Evolutionary conservation across 1,284 basidiomycete species (phyloP).

Genomic region (Microbotryum violaceum): DNA sequence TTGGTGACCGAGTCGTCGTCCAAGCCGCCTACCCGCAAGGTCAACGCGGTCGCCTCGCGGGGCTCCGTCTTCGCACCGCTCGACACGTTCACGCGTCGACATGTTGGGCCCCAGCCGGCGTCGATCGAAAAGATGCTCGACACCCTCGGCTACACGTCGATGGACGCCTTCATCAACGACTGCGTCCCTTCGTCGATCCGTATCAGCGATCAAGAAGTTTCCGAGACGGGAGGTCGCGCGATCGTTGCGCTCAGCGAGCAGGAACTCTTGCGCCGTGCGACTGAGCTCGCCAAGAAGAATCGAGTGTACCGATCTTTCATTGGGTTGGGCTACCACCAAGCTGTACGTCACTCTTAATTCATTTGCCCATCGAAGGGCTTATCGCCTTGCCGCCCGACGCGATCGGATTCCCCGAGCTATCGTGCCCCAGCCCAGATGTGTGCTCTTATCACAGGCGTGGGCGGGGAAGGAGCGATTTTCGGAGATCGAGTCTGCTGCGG

Average conservation of each 20-base stretch:
- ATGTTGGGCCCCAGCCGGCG: constrained; percentile 74
- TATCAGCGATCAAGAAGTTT: constrained; percentile 55
- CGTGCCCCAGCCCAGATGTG: not conserved
- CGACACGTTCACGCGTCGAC: constrained; percentile 78
- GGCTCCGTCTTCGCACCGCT: constrained; percentile 57
- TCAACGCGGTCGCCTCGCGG: constrained; percentile 8
- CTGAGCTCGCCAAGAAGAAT: constrained; percentile 68
- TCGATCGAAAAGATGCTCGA: constrained; percentile 73
- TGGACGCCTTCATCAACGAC: constrained; percentile 75
- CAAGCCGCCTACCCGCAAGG: too few species aligned
- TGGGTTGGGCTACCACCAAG: constrained; percentile 95
- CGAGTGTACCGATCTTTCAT: constrained; percentile 84
- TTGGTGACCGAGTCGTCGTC: too few species aligned
- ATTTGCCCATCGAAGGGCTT: not conserved
- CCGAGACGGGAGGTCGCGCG: constrained; percentile 48
- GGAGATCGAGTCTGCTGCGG: not conserved
- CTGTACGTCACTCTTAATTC: constrained; percentile 37
- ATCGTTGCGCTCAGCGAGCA: constrained; percentile 77
- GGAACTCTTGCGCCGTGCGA: constrained; percentile 69
- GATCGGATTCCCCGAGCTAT: not conserved
- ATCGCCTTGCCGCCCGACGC: not conserved
- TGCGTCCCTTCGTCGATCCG: constrained; percentile 74
- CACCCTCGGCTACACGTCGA: constrained; percentile 67
- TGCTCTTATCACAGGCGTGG: not conserved
- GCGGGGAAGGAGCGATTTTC: not conserved